Evolutionary conservation across 2,329 filamentous ascomycete genomes (phyloP).

Genomic region (Diaporthe capsici): DNA sequence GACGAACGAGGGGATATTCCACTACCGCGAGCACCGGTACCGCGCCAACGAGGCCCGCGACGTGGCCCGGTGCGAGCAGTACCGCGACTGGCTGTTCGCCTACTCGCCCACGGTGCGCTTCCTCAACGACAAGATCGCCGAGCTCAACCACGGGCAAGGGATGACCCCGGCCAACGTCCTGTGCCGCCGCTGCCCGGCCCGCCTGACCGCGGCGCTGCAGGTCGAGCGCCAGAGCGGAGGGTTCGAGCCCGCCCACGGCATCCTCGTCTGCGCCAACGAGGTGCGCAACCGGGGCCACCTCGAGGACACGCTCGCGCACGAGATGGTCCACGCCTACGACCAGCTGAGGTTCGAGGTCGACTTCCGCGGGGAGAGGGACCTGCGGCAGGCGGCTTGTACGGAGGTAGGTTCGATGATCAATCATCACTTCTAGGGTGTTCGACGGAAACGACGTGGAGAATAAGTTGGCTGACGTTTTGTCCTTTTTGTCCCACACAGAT

Average conservation of each 20-base stretch:
- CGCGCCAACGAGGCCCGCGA: constrained; percentile 81
- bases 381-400: constrained; percentile 93
- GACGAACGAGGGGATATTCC: constrained; percentile 75
- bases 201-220: constrained; percentile 68
- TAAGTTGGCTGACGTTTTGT: constrained; percentile 35
- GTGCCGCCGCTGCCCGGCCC: constrained; percentile 82
- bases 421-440: constrained; percentile 1
- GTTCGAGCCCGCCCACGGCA: constrained; percentile 88
- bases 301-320: constrained; percentile 95
- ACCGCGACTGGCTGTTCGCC: constrained; percentile 86
- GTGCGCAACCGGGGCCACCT: constrained; percentile 83
- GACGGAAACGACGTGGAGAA: no score
- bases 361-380: constrained; percentile 76
- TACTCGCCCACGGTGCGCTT: constrained; percentile 91
- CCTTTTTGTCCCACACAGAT: constrained; percentile 69
- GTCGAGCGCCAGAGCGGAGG: constrained; percentile 81
- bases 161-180: constrained; percentile 82
- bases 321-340: constrained; percentile 98
- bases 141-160: constrained; percentile 76
- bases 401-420: constrained; percentile 72
- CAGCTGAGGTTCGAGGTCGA: constrained; percentile 93
- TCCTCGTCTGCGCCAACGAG: constrained; percentile 93
- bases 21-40: constrained; percentile 85
- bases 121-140: constrained; percentile 83
- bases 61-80: constrained; percentile 84